These are phyloP conservation scores for Elaeis guineensis DNA, from an alignment of 176 grass and related monocot genomes.

Conservation along the genomic window DNA sequence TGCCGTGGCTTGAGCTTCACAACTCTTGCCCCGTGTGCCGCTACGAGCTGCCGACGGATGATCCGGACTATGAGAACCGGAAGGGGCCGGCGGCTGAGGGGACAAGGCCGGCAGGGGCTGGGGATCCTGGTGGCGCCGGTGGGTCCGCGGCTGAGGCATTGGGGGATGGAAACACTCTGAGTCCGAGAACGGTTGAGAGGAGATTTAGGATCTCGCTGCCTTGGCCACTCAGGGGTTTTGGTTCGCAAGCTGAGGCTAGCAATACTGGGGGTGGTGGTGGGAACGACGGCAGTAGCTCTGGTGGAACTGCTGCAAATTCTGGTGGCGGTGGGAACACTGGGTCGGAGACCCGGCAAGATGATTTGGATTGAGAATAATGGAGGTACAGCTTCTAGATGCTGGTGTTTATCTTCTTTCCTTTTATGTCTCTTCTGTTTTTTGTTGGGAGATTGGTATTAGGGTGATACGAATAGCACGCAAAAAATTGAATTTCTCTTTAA, in stretches of 20 bases:
- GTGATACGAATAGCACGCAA: no score
- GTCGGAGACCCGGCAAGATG: constrained; percentile 33
- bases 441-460: no score
- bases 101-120: neutral
- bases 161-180: constrained; percentile 17
- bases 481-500: no score
- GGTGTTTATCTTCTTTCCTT: no score
- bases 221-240: constrained; percentile 53
- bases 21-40: constrained; percentile 96
- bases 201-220: constrained; percentile 59
- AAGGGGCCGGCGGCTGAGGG: constrained; percentile 15
- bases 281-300: constrained; percentile 16
- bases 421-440: no score
- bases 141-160: constrained; percentile 10
- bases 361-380: constrained; percentile 57
- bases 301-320: constrained; percentile 16
- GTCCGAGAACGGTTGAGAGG: constrained; percentile 35
- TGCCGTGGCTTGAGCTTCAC: constrained; percentile 91
- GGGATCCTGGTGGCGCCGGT: neutral
- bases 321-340: constrained; percentile 2
- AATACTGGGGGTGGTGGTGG: constrained; percentile 37
- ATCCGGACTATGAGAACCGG: constrained; percentile 62
- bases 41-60: constrained; percentile 86
- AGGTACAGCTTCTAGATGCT: no score
- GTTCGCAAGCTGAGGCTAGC: constrained; percentile 40